Percentiles rank a stretch among this genome's conserved stretches.
Conservation (phyloP, 768 basidiomycete genomes). For the Leccinellum luteum region DNA sequence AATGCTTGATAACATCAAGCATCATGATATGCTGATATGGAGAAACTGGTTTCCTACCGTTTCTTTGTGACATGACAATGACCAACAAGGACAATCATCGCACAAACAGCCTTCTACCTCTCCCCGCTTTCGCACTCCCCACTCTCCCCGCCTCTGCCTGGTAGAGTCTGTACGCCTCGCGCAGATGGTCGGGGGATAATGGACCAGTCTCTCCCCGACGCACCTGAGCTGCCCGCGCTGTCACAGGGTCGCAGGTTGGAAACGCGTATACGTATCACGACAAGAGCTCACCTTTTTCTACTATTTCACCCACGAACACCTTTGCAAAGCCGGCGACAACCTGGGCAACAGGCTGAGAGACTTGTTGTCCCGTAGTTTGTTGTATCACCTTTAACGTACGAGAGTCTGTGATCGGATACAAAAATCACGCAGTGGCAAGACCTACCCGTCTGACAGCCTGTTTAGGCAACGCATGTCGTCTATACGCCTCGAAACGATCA, state of each 20-base stretch:
- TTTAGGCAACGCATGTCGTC: constrained; percentile 80
- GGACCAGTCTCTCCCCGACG: constrained; percentile 74
- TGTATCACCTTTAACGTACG: constrained; percentile 64
- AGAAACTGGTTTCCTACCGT: not conserved
- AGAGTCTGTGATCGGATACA: not conserved
- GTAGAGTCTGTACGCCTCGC: constrained; percentile 85
- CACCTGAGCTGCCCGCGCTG: constrained; percentile 75
- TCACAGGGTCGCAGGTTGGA: not conserved
- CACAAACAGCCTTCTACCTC: constrained; percentile 72
- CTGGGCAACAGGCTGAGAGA: constrained; percentile 84
- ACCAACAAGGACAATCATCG: constrained; percentile 34
- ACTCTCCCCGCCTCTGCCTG: constrained; percentile 79
- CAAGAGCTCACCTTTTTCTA: constrained; percentile 67
- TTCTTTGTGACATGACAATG: too few species aligned
- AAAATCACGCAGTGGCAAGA: not conserved
- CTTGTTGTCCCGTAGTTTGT: constrained; percentile 75
- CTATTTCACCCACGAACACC: constrained; percentile 90
- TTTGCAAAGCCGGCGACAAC: constrained; percentile 88
- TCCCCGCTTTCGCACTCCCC: constrained; percentile 69
- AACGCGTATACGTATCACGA: too few species aligned
- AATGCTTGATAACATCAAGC: constrained; percentile 34
- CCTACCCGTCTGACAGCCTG: constrained; percentile 76
- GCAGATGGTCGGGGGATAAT: constrained; percentile 82
- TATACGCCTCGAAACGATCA: constrained; percentile 86
- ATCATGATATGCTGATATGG: not conserved